These are phyloP conservation scores for Neostapfia colusana DNA, from an alignment of 176 grass and related monocot genomes.

Conservation along the genomic window DNA sequence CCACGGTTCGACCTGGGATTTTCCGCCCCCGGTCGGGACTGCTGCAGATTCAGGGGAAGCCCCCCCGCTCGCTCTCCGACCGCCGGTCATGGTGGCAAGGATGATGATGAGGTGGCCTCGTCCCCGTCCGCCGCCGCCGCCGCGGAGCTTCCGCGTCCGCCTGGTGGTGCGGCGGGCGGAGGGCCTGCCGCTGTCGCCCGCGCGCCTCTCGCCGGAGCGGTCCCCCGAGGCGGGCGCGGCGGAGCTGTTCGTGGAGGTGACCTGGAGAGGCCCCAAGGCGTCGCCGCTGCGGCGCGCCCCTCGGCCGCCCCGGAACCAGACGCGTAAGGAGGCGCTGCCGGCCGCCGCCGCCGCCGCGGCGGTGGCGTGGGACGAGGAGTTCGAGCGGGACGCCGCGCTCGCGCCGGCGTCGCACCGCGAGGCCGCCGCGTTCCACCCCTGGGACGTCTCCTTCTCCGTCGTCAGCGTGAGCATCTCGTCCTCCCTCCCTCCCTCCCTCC, in stretches of 20 bases:
- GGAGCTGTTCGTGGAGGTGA: conserved; percentile 53
- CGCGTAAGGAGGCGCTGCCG: conserved; percentile 65
- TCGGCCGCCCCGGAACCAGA: conserved; percentile 62
- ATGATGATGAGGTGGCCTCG: conserved; percentile 87
- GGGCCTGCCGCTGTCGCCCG: conserved; percentile 16
- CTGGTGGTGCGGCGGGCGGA: conserved; percentile 68
- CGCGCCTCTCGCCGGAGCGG: conserved; percentile 3
- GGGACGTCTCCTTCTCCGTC: conserved; percentile 76
- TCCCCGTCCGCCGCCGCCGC: conserved; percentile 61
- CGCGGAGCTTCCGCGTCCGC: conserved; percentile 58
- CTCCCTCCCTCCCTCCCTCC: not conserved
- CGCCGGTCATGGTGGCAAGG: conserved; percentile 52
- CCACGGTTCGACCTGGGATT: conserved; percentile 1
- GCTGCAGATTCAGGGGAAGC: too few relatives aligned
- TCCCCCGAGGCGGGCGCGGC: conserved; percentile 35
- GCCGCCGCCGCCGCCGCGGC: not conserved
- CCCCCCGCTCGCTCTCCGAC: too few relatives aligned
- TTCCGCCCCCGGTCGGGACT: too few relatives aligned
- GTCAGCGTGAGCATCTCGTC: conserved; percentile 65
- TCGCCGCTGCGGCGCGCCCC: conserved; percentile 59
- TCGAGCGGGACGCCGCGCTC: conserved; percentile 62
- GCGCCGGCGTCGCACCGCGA: conserved; percentile 61
- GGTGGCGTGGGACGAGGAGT: conserved; percentile 85
- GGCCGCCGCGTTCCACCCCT: conserved; percentile 59
- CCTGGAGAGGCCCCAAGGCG: conserved; percentile 76